Evolutionary conservation across 306 rosid species (phyloP), one percentile per base, ranked within the genome.

Genomic region (Vigna mungo): DNA sequence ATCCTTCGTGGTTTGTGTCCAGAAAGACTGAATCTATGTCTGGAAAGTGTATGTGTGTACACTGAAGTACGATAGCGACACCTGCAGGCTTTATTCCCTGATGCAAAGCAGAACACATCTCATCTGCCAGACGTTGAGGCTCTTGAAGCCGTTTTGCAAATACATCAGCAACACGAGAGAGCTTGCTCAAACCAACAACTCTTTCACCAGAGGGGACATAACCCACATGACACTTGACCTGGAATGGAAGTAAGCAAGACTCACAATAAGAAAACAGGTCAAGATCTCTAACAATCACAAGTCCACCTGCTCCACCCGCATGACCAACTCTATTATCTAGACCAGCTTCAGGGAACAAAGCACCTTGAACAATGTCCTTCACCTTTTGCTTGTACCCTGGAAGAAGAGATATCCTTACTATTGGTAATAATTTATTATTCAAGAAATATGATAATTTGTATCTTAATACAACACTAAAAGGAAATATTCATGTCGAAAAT

Each of bases 251-350:
- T 89, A 96, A 78, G 86, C 99, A 96, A 6, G 98, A 92, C 80
- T 96, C 99, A 6, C 99, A 96, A 69, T 91, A 91, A 18, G 97
- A 92, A 79, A 91, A 96, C 70, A 88, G 81, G 82, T 96, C 92
- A 37, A 96, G 81, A 81, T 96, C 99, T 74, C 98, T 80, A 77
- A 96, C 99, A 79, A 92, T 75, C 81, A 96, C 98, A 3, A 96
- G 93, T 84, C 98, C 99, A 52, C 99, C 98, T 23, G 87, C 91
- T 71, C 98, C 98, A 58, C 99, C 98, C 23, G 98, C 98, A 72
- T 88, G 96, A 55, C 97, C 98, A 76, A 88, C 86, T 71, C 84
- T 79, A 63, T 84, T 81, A 59, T 91, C 92, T 49, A 91, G 81
- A 53, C 99, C 97, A 81, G 90, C 93, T 90, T 96, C 99, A 23